Evolutionary conservation across 2,329 filamentous ascomycete species (phyloP), one percentile per base, ranked within the genome.

Genomic region (Pyrenophora graminea): DNA sequence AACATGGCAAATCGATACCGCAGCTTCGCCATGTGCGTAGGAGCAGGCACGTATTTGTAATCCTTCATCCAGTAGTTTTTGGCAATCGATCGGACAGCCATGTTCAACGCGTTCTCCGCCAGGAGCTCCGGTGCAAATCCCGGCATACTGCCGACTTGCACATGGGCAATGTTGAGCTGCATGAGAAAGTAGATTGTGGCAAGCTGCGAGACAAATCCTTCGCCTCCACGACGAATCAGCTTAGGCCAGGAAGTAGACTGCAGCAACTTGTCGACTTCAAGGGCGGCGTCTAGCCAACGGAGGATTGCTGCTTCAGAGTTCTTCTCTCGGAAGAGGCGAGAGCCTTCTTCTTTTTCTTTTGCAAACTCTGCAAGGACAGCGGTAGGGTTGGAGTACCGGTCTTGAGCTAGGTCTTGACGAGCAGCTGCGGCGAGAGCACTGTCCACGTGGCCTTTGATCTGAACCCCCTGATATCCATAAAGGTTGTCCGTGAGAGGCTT

Each of bases 111-210:
- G 7, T 48, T 45, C 9, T 55, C 43, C 4, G 45, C 54, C 40
- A 55, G 18, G 0, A 41, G 10, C 2, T 38, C 31, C 4, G 42
- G 32, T 7, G 48, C 30, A 18, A 34, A 48, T 12, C 27, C 8
- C 4, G 23, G 37, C 15, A 13, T 42, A 7, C 32, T 46, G 7
- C 15, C 27, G 31, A 59, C 41, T 31, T 53, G 33, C 13, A 57
- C 13, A 19, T 59, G 60, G 6, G 40, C 48, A n/a, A 53, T 49
- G 32, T 61, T 63, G 17, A 63, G 55, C 10, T 46, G 53, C 30
- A 62, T 49, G 5, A 55, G 27, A 17, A 64, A 63, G 21, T 61
- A 60, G 3, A 59, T 18, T 10, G 58, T 40, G 0, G 55, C 62
- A 1, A 63, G 34, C 13, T 49, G 51, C 3, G 43, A 27, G 12